A percentile compares a stretch with the other conserved stretches of the same genome.
Evolutionary conservation across 768 basidiomycete genomes (phyloP).

Genomic region (Leccinum subtestaceum): DNA sequence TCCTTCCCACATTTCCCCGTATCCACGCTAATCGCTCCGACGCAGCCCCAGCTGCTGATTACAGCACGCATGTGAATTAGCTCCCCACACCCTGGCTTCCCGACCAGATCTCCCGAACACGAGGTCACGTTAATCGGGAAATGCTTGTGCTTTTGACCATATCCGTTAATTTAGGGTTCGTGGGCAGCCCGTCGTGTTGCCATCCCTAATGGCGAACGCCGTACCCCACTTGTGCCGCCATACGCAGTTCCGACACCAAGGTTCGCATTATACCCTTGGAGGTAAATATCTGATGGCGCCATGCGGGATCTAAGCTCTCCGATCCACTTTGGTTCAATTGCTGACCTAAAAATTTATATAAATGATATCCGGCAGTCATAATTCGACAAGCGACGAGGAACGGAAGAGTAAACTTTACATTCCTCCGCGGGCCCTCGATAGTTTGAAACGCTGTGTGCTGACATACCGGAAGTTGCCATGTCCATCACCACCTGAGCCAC

Average conservation of each 20-base stretch:
- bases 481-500: neutral
- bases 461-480: constrained; percentile 14
- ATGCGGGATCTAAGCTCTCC: constrained; percentile 20
- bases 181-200: constrained; percentile 10
- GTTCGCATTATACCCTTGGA: constrained; percentile 14
- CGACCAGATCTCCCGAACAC: constrained; percentile 22
- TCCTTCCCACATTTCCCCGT: constrained; percentile 3
- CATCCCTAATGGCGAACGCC: constrained; percentile 20
- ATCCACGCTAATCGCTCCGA: constrained; percentile 18
- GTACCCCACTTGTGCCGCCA: constrained; percentile 18
- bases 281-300: constrained; percentile 16
- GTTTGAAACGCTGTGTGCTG: constrained; percentile 17
- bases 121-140: constrained; percentile 28
- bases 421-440: constrained; percentile 29
- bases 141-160: constrained; percentile 22
- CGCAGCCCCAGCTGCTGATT: constrained; percentile 18
- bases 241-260: constrained; percentile 9
- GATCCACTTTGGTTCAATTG: constrained; percentile 5
- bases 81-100: constrained; percentile 14
- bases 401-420: constrained; percentile 3
- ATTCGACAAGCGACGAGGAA: constrained; percentile 8
- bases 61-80: constrained; percentile 9
- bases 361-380: neutral
- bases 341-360: neutral
- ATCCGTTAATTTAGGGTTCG: constrained; percentile 34